These are phyloP conservation scores for Voacanga thouarsii DNA, from an alignment of 257 asterid genomes.

Conservation along the genomic window DNA sequence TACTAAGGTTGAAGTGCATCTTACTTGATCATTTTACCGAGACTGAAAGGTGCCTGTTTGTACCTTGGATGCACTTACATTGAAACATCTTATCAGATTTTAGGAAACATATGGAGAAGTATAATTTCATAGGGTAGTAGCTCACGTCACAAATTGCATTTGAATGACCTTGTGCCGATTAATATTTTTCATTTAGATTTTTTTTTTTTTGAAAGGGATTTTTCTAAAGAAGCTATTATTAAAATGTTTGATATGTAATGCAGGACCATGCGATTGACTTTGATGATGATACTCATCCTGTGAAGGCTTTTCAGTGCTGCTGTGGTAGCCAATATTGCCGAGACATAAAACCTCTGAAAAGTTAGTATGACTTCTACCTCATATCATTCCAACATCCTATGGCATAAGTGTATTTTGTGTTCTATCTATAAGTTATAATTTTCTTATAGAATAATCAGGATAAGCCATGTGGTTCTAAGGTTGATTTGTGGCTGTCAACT, in stretches of 20 bases:
- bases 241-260: constrained; percentile 18
- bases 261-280: constrained; percentile 65
- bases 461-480: no score
- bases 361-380: constrained; percentile 19
- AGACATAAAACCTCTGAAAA: constrained; percentile 26
- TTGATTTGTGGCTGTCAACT: no score
- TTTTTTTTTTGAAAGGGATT: not conserved
- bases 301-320: constrained; percentile 42
- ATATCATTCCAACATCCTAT: not conserved
- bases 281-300: constrained; percentile 29
- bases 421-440: no score
- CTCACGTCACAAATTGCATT: not conserved
- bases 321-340: constrained; percentile 52
- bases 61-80: no score
- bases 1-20: not conserved
- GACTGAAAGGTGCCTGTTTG: no score
- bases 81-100: not conserved
- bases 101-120: not conserved
- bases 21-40: no score
- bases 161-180: not conserved
- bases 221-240: not conserved
- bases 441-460: no score
- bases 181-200: not conserved
- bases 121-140: not conserved
- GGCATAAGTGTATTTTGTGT: not conserved